Base-by-base conservation (phyloP, 805 yeast species). In the Ogataea philodendri region DNA sequence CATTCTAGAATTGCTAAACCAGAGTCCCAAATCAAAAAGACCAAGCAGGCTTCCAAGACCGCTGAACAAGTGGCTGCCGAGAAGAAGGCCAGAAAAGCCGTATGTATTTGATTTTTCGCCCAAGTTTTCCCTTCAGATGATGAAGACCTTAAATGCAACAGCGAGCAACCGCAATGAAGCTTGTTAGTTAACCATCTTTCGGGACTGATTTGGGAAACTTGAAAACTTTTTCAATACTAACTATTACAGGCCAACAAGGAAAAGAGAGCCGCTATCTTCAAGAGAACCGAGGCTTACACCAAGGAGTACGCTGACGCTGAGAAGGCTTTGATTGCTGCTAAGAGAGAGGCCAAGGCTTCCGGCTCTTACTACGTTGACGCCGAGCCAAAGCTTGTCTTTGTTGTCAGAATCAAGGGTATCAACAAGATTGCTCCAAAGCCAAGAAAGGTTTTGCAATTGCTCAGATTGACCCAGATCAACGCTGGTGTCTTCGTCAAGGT, bases 361-460 rank as follows among this genome's bases (percentile, higher is more conserved):
- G 95, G 94, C 70, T 81, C 93, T 63, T 85, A 81, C 87, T 89
- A 81, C 78, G 94, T 87, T 61, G 87, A 81, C 64, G 96, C 95
- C 70, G 90, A 89, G 80, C 79, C 81, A 64, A 88, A 86, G 74
- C 83, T 89, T 64, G 95, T 86, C 55, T 87, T 89, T 70, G 95
- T 89, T 65, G 80, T 89, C 70, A 87, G 97, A 84, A 89, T 89
- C 82, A 89, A 89, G 90, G 97, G 97, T 89, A 86, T 89, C 71
- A 84, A 77, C 89, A 89, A 88, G 84, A 87, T 89, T 62, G 85
- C 96, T 66, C 96, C 97, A 65, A 89, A 89, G 84, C 96, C 96
- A 81, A 88, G 96, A 85, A 89, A 89, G 85, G 95, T 89, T 62
- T 71, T 87, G 70, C 96, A 84, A 74, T 80, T 88, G 67, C 77